phyloP scores from a whole-genome alignment of 2,329 filamentous ascomycete genomes.

The Arthroderma sp. region DNA sequence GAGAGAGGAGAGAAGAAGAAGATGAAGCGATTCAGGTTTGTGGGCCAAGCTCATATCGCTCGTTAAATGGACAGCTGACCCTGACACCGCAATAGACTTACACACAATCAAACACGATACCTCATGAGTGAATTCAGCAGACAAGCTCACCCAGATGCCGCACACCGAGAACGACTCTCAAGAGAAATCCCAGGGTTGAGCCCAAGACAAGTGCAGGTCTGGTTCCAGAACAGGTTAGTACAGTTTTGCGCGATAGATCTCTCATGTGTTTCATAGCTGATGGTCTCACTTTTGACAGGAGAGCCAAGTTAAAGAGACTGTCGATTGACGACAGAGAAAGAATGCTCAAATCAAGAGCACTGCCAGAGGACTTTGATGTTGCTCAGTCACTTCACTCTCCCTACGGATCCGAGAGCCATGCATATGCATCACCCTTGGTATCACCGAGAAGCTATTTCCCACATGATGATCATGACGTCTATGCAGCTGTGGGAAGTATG shows the following conservation, averaged over 20 bases:
- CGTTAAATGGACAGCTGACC: not conserved
- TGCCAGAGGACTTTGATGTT: constrained; percentile 49
- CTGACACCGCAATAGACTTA: constrained; percentile 48
- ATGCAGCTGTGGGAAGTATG: constrained; percentile 20
- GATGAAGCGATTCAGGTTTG: constrained; percentile 32
- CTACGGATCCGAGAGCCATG: constrained; percentile 30
- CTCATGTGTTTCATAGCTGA: constrained; percentile 2
- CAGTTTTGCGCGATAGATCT: constrained; percentile 4
- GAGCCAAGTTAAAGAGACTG: constrained; percentile 49
- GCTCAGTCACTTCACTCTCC: constrained; percentile 45
- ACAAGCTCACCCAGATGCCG: constrained; percentile 85
- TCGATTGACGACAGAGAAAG: constrained; percentile 49
- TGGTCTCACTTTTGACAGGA: constrained; percentile 24
- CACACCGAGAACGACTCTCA: constrained; percentile 74
- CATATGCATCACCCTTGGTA: constrained; percentile 36
- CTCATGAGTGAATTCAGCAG: constrained; percentile 95
- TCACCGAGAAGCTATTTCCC: constrained; percentile 30
- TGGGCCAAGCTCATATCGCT: constrained; percentile 2
- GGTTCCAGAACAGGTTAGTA: constrained; percentile 90
- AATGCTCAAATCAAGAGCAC: constrained; percentile 46
- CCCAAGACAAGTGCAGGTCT: constrained; percentile 87
- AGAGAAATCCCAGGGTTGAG: constrained; percentile 84
- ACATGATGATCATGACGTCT: constrained; percentile 13
- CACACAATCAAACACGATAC: constrained; percentile 93
- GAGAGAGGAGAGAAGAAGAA: constrained; percentile 27